phyloP scores from a whole-genome alignment of 2,329 filamentous ascomycete species.

The Lithohypha guttulata region DNA sequence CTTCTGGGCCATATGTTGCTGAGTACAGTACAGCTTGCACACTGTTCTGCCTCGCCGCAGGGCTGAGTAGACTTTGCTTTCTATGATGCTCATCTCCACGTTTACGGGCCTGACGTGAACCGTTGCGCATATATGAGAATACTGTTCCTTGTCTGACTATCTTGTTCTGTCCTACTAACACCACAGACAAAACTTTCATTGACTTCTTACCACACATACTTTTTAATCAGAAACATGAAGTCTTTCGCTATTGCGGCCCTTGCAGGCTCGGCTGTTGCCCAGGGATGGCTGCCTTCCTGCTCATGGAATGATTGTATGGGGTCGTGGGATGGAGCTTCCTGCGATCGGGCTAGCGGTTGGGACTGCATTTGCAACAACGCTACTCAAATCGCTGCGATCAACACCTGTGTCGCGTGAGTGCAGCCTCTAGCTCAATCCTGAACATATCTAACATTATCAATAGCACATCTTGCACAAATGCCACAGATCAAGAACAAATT shows the following conservation, averaged over 20 bases:
- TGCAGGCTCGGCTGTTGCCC: slow-evolving; percentile 14
- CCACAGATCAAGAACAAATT: slow-evolving; percentile 22
- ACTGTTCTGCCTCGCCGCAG: no score
- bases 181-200: background rate
- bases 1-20: background rate
- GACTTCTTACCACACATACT: background rate
- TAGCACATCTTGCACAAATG: slow-evolving; percentile 22
- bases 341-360: slow-evolving; percentile 17
- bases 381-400: slow-evolving; percentile 20
- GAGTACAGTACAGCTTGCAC: no score
- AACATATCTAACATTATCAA: no score
- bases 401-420: slow-evolving; percentile 22
- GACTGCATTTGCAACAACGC: slow-evolving; percentile 22
- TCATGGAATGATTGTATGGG: slow-evolving; percentile 21
- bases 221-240: slow-evolving; percentile 15
- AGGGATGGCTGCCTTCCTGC: slow-evolving; percentile 15
- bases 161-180: no score
- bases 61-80: slow-evolving; percentile 2
- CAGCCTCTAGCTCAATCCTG: no score
- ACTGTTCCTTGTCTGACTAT: no score
- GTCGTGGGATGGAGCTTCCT: slow-evolving; percentile 19
- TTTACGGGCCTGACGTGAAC: background rate
- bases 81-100: slow-evolving; percentile 1
- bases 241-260: slow-evolving; percentile 17
- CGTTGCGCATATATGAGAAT: slow-evolving; percentile 5